Base-by-base conservation (phyloP, 1,139 yeast genomes). In the Geotrichum aggregatum region DNA sequence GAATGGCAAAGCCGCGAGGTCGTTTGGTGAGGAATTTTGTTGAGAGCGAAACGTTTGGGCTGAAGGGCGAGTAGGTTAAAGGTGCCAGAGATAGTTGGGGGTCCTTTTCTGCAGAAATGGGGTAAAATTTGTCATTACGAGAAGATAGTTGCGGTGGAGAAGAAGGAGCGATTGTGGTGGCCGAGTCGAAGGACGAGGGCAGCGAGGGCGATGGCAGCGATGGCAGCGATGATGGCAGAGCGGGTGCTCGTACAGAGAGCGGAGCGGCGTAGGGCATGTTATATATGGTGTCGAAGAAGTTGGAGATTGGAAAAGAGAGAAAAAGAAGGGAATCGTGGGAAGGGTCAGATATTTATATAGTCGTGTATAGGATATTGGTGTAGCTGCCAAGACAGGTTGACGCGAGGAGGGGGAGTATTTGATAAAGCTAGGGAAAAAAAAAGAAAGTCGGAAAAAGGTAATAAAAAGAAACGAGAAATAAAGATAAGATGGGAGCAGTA, bases 81-180 rank as follows among this genome's bases (percentile, higher is more conserved):
- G 40, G 42, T 35, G 30, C 26, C 33, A 24, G 19, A 18, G 51
- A 30, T 21, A 52, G 30, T 44, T 47, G 45, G 45, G 49, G 46
- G 26, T 24, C 21, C 34, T 24, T 8, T 24, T 24, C 8, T 24
- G 28, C 5, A 8, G 28, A 24, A 8, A 24, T 24, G 28, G 28
- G 8, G 28, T 24, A 24, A 8, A 14, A 16, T 47, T 44, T 26
- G 43, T 44, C 36, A 36, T 49, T 2, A 19, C 16, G 11, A 52
- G 52, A 13, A 36, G 40, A 22, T 21, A 33, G 48, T 58, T 75
- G 74, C 73, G 76, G 71, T 44, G 80, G 75, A 30, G 68, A 64
- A 39, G 24, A 24, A 30, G 45, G 21, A 7, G 34, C 35, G 28
- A 26, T 18, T 3, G 45, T 18, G 33, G 36, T 19, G 38, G 38